phyloP scores from a whole-genome alignment of 108 stramenopile genomes.

The Cyclotella choctawhatcheeana region DNA sequence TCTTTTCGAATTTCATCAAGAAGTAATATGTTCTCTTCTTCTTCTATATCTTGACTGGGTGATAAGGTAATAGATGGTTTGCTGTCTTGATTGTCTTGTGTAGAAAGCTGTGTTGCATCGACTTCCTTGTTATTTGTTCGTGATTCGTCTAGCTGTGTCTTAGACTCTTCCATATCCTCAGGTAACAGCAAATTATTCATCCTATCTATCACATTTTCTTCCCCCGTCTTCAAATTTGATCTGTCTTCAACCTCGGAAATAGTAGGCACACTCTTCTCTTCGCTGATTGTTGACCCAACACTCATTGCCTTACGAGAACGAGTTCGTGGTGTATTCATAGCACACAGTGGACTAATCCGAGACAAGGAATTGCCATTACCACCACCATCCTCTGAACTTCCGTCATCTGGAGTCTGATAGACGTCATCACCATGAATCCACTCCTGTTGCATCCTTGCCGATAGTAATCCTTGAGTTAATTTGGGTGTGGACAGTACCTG shows the following conservation, averaged over 20 bases:
- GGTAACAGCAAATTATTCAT: background rate
- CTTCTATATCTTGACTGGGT: conserved; percentile 29
- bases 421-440: conserved; percentile 41
- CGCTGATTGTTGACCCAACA: background rate
- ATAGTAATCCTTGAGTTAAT: conserved; percentile 41
- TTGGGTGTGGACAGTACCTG: background rate
- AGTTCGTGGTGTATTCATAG: conserved; percentile 40
- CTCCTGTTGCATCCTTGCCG: conserved; percentile 53
- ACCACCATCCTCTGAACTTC: background rate
- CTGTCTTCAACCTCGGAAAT: background rate
- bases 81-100: conserved; percentile 15
- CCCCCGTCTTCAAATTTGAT: background rate
- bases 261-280: background rate
- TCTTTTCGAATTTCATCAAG: conserved; percentile 91
- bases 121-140: background rate
- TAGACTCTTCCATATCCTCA: background rate
- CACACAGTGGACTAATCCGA: conserved; percentile 44
- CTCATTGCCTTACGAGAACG: background rate
- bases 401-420: conserved; percentile 14
- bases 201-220: conserved; percentile 8
- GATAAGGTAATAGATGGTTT: conserved; percentile 28
- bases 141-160: background rate
- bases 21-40: conserved; percentile 66
- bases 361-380: background rate
- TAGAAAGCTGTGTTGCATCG: background rate